Conservation (phyloP, 257 asterid species). For the Solanum virginianum region DNA sequence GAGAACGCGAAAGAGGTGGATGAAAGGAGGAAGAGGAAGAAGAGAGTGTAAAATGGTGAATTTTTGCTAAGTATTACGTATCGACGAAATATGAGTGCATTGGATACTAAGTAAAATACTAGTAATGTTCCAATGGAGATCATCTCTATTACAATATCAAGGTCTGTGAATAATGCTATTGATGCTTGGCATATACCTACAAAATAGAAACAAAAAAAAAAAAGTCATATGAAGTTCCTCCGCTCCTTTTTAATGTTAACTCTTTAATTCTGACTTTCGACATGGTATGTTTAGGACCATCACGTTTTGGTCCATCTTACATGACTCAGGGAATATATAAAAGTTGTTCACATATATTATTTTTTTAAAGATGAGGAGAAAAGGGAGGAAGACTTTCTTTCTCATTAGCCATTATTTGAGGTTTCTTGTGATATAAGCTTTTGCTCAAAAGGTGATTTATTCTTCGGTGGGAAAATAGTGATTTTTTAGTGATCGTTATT, state of each 20-base stretch:
- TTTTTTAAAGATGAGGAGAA: background rate
- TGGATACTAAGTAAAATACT: conserved; percentile 32
- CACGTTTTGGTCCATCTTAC: too few relatives aligned
- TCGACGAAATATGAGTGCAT: conserved; percentile 25
- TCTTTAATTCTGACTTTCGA: too few relatives aligned
- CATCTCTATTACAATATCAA: conserved; percentile 26
- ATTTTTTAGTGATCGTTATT: too few relatives aligned
- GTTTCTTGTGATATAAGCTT: background rate
- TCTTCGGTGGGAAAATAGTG: background rate
- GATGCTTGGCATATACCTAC: conserved; percentile 34
- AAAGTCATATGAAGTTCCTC: background rate
- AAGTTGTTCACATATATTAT: background rate
- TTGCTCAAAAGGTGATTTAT: background rate
- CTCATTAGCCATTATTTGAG: background rate
- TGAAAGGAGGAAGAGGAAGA: conserved; percentile 18
- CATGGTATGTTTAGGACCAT: too few relatives aligned
- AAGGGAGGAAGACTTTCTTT: background rate
- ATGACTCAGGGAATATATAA: background rate
- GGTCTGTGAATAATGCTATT: conserved; percentile 37
- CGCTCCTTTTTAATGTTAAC: too few relatives aligned
- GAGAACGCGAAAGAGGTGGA: conserved; percentile 21
- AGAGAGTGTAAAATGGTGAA: conserved; percentile 13
- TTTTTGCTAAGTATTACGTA: conserved; percentile 2
- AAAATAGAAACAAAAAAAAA: background rate
- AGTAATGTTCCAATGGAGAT: conserved; percentile 31